phyloP scores from a whole-genome alignment of 2,329 filamentous ascomycete genomes.

The Fusarium anguioides region DNA sequence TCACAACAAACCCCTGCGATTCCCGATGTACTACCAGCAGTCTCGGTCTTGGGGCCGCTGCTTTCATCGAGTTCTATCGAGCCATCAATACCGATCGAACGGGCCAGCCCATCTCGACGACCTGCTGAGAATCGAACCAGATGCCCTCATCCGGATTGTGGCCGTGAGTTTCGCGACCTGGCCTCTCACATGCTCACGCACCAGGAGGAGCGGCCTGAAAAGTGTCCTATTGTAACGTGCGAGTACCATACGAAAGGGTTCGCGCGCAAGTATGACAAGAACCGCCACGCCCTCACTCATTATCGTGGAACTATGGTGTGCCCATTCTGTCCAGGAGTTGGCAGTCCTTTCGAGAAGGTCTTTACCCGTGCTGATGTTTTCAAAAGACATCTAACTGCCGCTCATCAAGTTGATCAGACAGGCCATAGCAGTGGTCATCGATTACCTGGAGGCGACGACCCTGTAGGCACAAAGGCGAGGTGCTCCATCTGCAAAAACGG shows the following conservation, averaged over 20 bases:
- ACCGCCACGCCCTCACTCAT: slow-evolving; percentile 93
- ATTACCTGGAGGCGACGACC: slow-evolving; percentile 32
- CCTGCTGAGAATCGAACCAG: slow-evolving; percentile 58
- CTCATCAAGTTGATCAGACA: slow-evolving; percentile 94
- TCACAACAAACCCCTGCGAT: slow-evolving; percentile 25
- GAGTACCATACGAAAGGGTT: slow-evolving; percentile 96
- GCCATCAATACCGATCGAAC: slow-evolving; percentile 42
- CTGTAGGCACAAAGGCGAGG: slow-evolving; percentile 72
- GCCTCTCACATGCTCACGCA: slow-evolving; percentile 97
- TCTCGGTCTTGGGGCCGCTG: slow-evolving; percentile 24
- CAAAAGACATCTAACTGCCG: slow-evolving; percentile 92
- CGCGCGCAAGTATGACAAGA: slow-evolving; percentile 97
- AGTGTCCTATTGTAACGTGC: slow-evolving; percentile 93
- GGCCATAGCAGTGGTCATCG: slow-evolving; percentile 82
- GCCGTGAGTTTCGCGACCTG: slow-evolving; percentile 70
- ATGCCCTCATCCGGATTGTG: slow-evolving; percentile 68
- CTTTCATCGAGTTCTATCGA: slow-evolving; percentile 36
- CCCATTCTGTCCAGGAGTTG: slow-evolving; percentile 91
- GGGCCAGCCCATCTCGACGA: slow-evolving; percentile 47
- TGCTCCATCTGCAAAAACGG: slow-evolving; percentile 88
- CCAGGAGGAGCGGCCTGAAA: slow-evolving; percentile 91
- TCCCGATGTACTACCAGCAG: slow-evolving; percentile 26
- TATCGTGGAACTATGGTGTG: slow-evolving; percentile 99
- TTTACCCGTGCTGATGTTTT: slow-evolving; percentile 98
- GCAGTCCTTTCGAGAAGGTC: slow-evolving; percentile 89